Conservation (phyloP, 192 early-diverging fungal species). For the Coemansia sp. region DNA sequence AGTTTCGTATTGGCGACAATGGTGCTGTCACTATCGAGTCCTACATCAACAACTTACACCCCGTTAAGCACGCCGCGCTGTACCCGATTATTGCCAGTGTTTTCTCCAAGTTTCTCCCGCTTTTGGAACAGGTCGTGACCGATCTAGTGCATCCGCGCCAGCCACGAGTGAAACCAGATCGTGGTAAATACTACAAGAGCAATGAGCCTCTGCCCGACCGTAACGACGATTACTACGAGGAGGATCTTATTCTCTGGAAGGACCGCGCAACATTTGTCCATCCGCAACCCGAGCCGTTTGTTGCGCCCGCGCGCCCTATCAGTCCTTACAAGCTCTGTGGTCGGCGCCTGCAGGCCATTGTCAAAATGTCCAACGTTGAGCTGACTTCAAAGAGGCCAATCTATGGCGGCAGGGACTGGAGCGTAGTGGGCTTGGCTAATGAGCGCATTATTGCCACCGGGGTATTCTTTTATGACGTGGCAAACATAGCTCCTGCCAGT, state of each 20-base stretch:
- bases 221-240: neutral
- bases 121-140: slow-evolving; percentile 58
- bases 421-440: no score
- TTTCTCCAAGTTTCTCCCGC: slow-evolving; percentile 14
- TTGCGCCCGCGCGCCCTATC: slow-evolving; percentile 20
- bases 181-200: no score
- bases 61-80: no score
- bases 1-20: no score
- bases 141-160: slow-evolving; percentile 1
- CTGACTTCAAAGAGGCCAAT: no score
- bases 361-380: no score
- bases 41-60: no score
- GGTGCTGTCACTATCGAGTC: no score
- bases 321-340: slow-evolving; percentile 34
- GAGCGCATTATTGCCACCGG: no score
- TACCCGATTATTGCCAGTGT: no score
- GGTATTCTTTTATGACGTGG: no score
- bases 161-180: neutral
- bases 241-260: neutral
- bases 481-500: slow-evolving; percentile 60
- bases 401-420: no score
- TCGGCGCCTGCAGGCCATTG: slow-evolving; percentile 50
- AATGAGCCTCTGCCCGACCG: neutral
- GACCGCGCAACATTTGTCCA: neutral
- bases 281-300: slow-evolving; percentile 18